A percentile compares a stretch with the other conserved stretches of the same genome.
These are phyloP conservation scores for Isochrysis galbana DNA, from an alignment of 78 protist genomes.

Conservation along the genomic window DNA sequence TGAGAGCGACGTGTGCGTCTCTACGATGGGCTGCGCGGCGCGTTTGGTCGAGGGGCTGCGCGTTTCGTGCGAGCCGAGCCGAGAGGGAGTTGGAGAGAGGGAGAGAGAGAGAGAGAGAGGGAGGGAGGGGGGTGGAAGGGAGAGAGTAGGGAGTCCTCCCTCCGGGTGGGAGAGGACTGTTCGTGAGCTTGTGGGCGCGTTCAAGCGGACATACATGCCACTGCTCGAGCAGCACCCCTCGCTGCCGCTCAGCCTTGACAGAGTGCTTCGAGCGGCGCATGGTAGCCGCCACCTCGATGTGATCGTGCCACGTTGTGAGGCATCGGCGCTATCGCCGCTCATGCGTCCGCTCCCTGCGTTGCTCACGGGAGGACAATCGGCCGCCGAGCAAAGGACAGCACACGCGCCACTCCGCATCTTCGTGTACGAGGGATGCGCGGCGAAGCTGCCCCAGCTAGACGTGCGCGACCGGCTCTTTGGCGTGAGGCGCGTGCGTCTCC, in stretches of 20 bases:
- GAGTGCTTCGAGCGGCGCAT: neutral
- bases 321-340: neutral
- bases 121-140: no score
- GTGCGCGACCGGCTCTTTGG: neutral
- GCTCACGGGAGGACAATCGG: neutral
- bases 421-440: neutral
- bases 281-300: neutral
- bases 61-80: no score
- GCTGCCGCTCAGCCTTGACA: neutral
- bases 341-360: neutral
- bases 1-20: no score
- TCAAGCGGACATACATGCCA: neutral
- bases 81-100: no score
- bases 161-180: no score
- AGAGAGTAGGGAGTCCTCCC: no score
- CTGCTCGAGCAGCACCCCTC: neutral
- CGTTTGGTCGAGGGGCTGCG: no score
- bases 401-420: neutral
- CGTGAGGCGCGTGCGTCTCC: neutral
- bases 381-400: neutral
- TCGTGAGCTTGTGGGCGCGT: neutral
- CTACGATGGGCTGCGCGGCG: no score
- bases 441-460: neutral
- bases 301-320: neutral
- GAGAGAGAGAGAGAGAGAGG: no score